Evolutionary conservation across 2,329 filamentous ascomycete species (phyloP).

Genomic region (Ophiobolus disseminans): DNA sequence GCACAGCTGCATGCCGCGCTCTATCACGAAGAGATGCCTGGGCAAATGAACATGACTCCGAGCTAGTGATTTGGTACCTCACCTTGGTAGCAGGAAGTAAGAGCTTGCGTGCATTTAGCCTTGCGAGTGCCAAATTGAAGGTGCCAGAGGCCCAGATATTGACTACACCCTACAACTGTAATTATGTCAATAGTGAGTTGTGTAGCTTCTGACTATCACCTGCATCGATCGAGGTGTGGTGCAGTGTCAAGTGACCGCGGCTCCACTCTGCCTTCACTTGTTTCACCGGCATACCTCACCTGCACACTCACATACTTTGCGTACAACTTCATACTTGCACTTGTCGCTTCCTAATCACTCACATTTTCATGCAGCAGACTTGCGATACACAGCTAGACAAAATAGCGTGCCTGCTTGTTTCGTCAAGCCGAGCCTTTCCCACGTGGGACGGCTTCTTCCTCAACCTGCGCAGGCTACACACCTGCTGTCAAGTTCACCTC

Average conservation of each 20-base stretch:
- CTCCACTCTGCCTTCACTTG: neutral
- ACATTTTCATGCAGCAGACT: constrained; percentile 59
- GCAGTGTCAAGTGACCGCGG: neutral
- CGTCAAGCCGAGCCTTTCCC: constrained; percentile 28
- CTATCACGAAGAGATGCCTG: constrained; percentile 47
- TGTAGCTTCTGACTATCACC: too few relatives aligned
- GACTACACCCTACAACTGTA: too few relatives aligned
- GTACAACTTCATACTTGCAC: neutral
- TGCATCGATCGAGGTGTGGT: too few relatives aligned
- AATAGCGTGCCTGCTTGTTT: constrained; percentile 53
- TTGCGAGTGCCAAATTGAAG: neutral
- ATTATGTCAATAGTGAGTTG: too few relatives aligned
- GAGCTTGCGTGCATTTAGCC: too few relatives aligned
- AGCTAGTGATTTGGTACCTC: too few relatives aligned
- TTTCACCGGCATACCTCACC: neutral
- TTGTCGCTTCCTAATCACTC: constrained; percentile 78
- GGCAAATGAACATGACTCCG: constrained; percentile 24
- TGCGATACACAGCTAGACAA: constrained; percentile 77
- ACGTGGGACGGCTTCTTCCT: constrained; percentile 40
- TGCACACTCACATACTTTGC: too few relatives aligned
- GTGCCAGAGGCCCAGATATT: too few relatives aligned
- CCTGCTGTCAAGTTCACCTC: constrained; percentile 38
- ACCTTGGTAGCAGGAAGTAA: too few relatives aligned
- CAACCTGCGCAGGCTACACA: constrained; percentile 32
- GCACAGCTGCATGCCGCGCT: constrained; percentile 49